These are phyloP conservation scores for sunflower (Helianthus annuus) DNA, from an alignment of 129 eudicot genomes.

Conservation along the genomic window HanXRQr2.0-SUNRISE NC_035441.2:82376707-82377206, in stretches of 20 bases:
- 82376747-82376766: not conserved
- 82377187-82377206: not conserved
- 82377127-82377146: not conserved
- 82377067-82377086: not conserved
- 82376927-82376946: not conserved
- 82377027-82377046: not conserved
- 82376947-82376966: not conserved
- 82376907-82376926: conserved; percentile 26
- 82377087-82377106: not conserved
- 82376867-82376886: conserved; percentile 29
- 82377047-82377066: not conserved
- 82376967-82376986: not conserved
- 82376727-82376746: not conserved
- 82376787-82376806: too few species aligned
- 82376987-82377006: too few species aligned
- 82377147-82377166: not conserved
- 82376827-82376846: conserved; percentile 22
- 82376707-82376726: conserved; percentile 1
- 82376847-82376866: conserved; percentile 47
- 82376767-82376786: not conserved
- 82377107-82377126: not conserved
- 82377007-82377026: not conserved
- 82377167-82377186: not conserved
- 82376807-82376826: not conserved
- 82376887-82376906: conserved; percentile 7